Percentiles rank a stretch among this genome's conserved stretches.
phyloP scores from a whole-genome alignment of 2,329 filamentous ascomycete genomes.

The Phyllosticta capitalensis region DNA sequence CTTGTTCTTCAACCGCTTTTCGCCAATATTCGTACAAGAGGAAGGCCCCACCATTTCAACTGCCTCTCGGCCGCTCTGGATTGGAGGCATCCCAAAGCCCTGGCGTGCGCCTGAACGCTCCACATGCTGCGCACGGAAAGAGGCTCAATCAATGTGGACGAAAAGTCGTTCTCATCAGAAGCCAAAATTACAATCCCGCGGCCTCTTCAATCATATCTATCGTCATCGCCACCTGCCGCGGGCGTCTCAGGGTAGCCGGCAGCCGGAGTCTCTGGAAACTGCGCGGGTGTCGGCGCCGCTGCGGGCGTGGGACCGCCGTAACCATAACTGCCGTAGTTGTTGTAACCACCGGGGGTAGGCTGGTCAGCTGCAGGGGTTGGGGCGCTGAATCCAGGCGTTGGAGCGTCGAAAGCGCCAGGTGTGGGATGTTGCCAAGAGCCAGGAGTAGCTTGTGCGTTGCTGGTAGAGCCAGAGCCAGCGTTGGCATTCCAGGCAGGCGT shows the following conservation, averaged over 20 bases:
- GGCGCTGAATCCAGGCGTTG: constrained; percentile 31
- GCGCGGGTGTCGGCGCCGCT: constrained; percentile 51
- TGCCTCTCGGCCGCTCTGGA: too few species aligned
- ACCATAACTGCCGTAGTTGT: constrained; percentile 13
- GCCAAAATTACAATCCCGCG: not conserved
- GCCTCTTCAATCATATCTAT: constrained; percentile 28
- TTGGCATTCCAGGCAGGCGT: constrained; percentile 51
- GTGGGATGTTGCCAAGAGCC: constrained; percentile 20
- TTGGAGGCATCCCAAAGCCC: too few species aligned
- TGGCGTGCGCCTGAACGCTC: too few species aligned
- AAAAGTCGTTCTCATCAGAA: not conserved
- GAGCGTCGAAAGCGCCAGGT: constrained; percentile 28
- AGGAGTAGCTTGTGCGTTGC: constrained; percentile 20
- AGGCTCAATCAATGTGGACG: not conserved
- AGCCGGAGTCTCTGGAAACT: constrained; percentile 43
- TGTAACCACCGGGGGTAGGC: constrained; percentile 15
- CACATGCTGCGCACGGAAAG: too few species aligned
- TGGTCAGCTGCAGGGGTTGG: constrained; percentile 26
- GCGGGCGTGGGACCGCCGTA: constrained; percentile 30
- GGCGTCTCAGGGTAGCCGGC: constrained; percentile 49
- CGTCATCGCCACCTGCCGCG: constrained; percentile 37
- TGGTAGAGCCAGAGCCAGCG: constrained; percentile 15
- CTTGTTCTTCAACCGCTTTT: too few species aligned
- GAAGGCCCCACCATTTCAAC: too few species aligned
- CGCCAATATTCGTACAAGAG: too few species aligned